Percentiles rank a stretch among this genome's conserved stretches.
Conservation (phyloP, 495 filamentous ascomycete genomes). For the Penicillium tannophilum region DNA sequence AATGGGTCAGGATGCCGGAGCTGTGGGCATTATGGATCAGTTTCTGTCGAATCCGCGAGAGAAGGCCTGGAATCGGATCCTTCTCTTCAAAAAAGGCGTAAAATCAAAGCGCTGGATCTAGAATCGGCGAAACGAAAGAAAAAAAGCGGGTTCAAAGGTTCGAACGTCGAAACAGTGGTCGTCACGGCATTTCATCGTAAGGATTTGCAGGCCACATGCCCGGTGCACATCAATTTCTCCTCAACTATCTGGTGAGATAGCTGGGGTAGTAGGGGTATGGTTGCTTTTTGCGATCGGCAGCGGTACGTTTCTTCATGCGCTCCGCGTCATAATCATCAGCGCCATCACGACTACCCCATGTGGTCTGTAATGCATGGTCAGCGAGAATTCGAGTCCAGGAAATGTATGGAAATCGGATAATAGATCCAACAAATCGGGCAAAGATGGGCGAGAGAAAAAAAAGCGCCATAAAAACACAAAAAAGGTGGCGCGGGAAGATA, state of each 20-base stretch:
- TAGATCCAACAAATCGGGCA: neutral
- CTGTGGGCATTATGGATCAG: conserved; percentile 11
- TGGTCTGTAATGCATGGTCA: conserved; percentile 43
- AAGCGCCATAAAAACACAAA: neutral
- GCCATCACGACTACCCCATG: conserved; percentile 61
- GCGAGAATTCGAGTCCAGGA: conserved; percentile 10
- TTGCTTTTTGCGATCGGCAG: conserved; percentile 43
- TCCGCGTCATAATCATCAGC: conserved; percentile 59
- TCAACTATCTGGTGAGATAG: conserved; percentile 34
- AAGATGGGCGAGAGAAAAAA: neutral
- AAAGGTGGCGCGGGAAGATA: conserved; percentile 19
- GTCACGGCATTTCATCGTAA: conserved; percentile 46
- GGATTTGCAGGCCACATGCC: neutral
- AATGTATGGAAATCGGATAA: conserved; percentile 1
- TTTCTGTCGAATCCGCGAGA: conserved; percentile 10
- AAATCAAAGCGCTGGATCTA: conserved; percentile 25
- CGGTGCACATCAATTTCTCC: neutral
- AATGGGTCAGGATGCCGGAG: neutral
- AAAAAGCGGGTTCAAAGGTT: conserved; percentile 6
- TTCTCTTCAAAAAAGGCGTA: conserved; percentile 1
- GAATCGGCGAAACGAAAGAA: conserved; percentile 14
- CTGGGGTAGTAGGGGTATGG: conserved; percentile 37
- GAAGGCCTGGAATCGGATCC: neutral
- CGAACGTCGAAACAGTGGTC: conserved; percentile 24
- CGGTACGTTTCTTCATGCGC: conserved; percentile 55